Base-by-base conservation (phyloP, 257 asterid species). In the Salvia splendens region DNA sequence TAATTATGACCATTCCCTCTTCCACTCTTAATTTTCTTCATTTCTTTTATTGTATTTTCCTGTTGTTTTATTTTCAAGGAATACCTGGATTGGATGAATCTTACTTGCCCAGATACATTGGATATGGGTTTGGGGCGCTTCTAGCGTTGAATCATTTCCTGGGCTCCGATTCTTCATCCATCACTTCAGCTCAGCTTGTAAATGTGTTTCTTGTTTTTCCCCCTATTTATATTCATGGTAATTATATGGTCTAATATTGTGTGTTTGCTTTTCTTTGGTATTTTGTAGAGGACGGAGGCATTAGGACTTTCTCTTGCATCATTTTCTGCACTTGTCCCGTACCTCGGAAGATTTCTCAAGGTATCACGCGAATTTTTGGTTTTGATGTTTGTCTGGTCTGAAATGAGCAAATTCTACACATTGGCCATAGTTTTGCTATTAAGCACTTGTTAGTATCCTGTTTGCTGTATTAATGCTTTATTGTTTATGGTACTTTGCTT, bases 21-120 rank as follows among this genome's bases (percentile, higher is more conserved):
- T 1, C 11, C 65, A 1, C 30, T 24, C 15, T 0, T 12, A 24
- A 24, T 20, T 6, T 16, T 17, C 28, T 8, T 14, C 46, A 12
- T 53, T 8, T 1, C 50, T 0, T 65, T 56, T 3, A 12, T 28
- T 24, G 20, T 11, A 8, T 52, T 53, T 1, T 30, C n/a, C 42
- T 6, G 2, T 33, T 48, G 43, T 11, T 49, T 68, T 17, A 32
- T 65, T 40, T 72, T 38, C 12, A 63, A 89, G 95, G 99, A 65
- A 90, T 90, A 67, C 92, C 91, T 74, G 99, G 99, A 40, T 75
- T 90, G 70, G 97, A 88, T 65, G 99, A 90, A 78, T 90, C 96
- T 8, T 93, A 90, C 82, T 83, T 93, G 75, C 96, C 99, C 72
- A 85, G 96, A 84, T 94, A 85, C 84, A 85, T 94, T 61, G 99